A percentile compares a stretch with the other conserved stretches of the same genome.
Evolutionary conservation across 352 stramenopile genomes (phyloP).

Genomic region (Stephanocyclus meneghinianus): DNA sequence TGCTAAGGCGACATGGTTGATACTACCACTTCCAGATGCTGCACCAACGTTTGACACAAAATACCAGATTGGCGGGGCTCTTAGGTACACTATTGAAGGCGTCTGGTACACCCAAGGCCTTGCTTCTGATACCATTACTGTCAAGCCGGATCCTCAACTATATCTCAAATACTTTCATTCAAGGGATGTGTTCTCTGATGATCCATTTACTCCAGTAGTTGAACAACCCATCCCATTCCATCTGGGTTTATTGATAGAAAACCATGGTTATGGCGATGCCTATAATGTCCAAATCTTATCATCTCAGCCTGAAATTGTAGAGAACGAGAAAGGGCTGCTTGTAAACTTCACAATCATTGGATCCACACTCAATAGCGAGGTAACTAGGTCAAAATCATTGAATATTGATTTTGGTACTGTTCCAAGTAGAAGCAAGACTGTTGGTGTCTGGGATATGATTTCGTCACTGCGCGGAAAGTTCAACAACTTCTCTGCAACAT

Average conservation of each 20-base stretch:
- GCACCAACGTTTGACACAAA: conserved; percentile 43
- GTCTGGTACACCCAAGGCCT: conserved; percentile 27
- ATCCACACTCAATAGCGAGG: conserved; percentile 2
- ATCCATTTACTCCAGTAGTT: conserved; percentile 26
- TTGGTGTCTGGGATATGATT: conserved; percentile 29
- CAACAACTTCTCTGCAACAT: conserved; percentile 37
- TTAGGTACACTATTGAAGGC: conserved; percentile 20
- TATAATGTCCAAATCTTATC: conserved; percentile 27
- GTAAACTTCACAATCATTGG: conserved; percentile 41
- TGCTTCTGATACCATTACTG: conserved; percentile 31
- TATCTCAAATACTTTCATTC: conserved; percentile 39
- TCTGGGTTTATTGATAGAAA: conserved; percentile 38
- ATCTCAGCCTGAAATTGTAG: conserved; percentile 39
- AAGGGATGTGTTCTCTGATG: conserved; percentile 33
- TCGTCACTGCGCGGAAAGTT: conserved; percentile 36
- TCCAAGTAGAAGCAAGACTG: conserved; percentile 21
- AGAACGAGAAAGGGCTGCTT: conserved; percentile 38
- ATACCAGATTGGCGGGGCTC: conserved; percentile 31
- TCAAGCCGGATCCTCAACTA: conserved; percentile 37
- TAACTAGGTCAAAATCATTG: conserved; percentile 22
- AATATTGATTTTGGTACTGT: conserved; percentile 36
- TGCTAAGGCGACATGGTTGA: conserved; percentile 36
- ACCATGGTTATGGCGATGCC: conserved; percentile 33
- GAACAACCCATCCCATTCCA: conserved; percentile 29
- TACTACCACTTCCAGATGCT: conserved; percentile 31